Evolutionary conservation across 345 rosid genomes (phyloP).

Genomic region (Pistacia atlantica): DNA sequence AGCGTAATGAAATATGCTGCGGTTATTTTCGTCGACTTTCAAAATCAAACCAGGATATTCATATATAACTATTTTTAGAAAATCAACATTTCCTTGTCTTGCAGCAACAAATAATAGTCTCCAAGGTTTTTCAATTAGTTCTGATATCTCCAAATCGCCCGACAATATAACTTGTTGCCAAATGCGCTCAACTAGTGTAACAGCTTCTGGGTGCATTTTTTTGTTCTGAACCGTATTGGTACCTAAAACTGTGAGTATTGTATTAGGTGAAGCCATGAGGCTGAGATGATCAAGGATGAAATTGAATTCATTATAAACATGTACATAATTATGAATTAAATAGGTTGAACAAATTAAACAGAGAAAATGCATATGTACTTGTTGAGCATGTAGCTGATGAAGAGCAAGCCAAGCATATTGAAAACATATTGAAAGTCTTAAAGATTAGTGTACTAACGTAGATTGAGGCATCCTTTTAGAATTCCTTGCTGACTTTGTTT

Average conservation of each 20-base stretch:
- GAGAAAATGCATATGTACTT: too few relatives aligned
- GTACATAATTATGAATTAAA: too few relatives aligned
- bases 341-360: too few relatives aligned
- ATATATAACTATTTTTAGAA: neutral
- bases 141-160: neutral
- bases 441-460: neutral
- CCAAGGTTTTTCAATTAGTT: neutral
- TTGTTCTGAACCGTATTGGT: too few relatives aligned
- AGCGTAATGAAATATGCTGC: constrained; percentile 26
- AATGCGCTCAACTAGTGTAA: neutral
- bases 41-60: neutral
- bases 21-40: neutral
- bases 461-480: neutral
- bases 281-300: too few relatives aligned
- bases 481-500: neutral
- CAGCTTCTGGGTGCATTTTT: too few relatives aligned
- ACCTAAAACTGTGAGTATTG: too few relatives aligned
- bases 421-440: too few relatives aligned
- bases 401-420: neutral
- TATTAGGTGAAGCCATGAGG: too few relatives aligned
- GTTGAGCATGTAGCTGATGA: neutral
- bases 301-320: too few relatives aligned
- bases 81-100: neutral
- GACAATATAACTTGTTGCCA: neutral
- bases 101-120: neutral